Evolutionary conservation across 2,329 filamentous ascomycete species (phyloP), one percentile per base, ranked within the genome.

Genomic region (Talaromyces atroroseus): DNA sequence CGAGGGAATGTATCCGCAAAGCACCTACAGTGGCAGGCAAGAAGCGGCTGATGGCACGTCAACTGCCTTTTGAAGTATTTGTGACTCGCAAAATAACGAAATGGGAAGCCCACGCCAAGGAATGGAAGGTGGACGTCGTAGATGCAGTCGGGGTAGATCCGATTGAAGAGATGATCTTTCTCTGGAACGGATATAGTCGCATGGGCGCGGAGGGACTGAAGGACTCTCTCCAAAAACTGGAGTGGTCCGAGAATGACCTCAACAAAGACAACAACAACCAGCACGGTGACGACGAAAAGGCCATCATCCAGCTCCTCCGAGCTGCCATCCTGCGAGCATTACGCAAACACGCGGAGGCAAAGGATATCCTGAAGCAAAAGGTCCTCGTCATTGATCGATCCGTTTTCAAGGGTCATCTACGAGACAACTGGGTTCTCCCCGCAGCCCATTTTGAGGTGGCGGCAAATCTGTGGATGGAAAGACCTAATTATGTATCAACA

Each of bases 11-110:
- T 50, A 78, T 96, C 61, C 80, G 82, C 42, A 88, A 86, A 65
- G 89, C 87, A 0, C 87, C 89, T 0, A 79, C 82, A 0, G 80
- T 89, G 50, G 86, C 88, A 0, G 92, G 92, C 40, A 91, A 89
- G 74, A 96, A 95, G 75, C 85, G 84, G 42, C 90, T 99, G 71
- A 89, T 97, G 87, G 88, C 90, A 0, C 84, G 87, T 21, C 90
- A 95, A 65, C 78, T 97, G 11, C 94, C 94, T 0, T 91, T 99
- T 61, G 94, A 99, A 69, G 78, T 87, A 3, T 96, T 95, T 65
- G 85, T 94, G 12, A 79, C 82, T 52, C 85, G 91, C 57, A 97
- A 96, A 75, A 74, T 97, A 14, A 80, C 84, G 54, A 96, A 95
- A 71, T 96, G 92, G 92, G 87, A 95, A 65, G 83, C 85, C 29